phyloP scores from a whole-genome alignment of 768 basidiomycete genomes.

The Boletus barrowsii region DNA sequence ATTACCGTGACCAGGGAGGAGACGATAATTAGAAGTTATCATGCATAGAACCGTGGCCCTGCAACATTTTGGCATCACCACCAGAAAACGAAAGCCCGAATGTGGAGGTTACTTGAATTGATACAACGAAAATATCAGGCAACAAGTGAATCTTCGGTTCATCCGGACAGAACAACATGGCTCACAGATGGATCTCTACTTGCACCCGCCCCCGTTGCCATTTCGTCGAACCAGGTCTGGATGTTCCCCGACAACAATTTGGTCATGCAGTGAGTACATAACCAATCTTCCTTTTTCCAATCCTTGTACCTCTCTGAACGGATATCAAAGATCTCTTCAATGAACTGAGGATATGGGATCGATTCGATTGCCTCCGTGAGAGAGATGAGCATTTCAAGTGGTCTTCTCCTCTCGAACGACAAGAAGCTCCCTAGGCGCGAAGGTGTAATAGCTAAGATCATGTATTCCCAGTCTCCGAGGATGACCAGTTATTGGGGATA shows the following conservation, averaged over 20 bases:
- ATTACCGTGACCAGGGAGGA: neutral
- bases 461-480: slow-evolving; percentile 18
- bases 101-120: too few species aligned
- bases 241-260: slow-evolving; percentile 16
- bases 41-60: neutral
- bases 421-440: slow-evolving; percentile 3
- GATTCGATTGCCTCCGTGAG: slow-evolving; percentile 4
- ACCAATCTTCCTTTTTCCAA: slow-evolving; percentile 31
- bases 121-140: neutral
- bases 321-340: slow-evolving; percentile 18
- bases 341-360: slow-evolving; percentile 9
- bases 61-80: neutral
- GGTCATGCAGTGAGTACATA: slow-evolving; percentile 31
- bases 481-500: neutral
- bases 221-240: slow-evolving; percentile 12
- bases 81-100: neutral
- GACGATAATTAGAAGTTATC: neutral
- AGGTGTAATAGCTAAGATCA: slow-evolving; percentile 5
- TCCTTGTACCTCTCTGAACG: slow-evolving; percentile 16
- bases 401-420: neutral
- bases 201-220: neutral
- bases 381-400: slow-evolving; percentile 2
- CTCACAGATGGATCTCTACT: neutral
- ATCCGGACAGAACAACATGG: neutral
- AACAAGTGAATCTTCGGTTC: neutral